Conservation (phyloP, 768 basidiomycete species). For the Russula sp. region DNA sequence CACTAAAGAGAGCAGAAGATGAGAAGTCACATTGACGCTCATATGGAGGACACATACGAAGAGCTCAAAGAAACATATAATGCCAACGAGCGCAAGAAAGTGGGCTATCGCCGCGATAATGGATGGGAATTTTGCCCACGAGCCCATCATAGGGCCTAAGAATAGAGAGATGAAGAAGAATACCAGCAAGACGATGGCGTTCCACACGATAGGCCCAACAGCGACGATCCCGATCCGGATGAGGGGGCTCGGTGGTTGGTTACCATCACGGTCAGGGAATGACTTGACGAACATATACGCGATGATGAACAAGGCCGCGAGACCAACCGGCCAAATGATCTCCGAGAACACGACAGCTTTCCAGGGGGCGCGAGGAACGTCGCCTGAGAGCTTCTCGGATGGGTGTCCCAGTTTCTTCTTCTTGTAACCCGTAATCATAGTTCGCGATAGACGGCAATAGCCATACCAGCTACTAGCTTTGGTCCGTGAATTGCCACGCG, state of each 20-base stretch:
- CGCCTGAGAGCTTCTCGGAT: slow-evolving; percentile 93
- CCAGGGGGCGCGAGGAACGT: slow-evolving; percentile 91
- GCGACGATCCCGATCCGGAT: slow-evolving; percentile 86
- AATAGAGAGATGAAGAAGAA: slow-evolving; percentile 92
- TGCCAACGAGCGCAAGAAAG: slow-evolving; percentile 69
- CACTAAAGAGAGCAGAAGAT: slow-evolving; percentile 46
- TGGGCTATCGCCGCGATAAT: slow-evolving; percentile 93
- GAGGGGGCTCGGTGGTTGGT: slow-evolving; percentile 70
- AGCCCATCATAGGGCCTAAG: slow-evolving; percentile 83
- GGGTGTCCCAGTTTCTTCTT: slow-evolving; percentile 98
- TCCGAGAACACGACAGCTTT: slow-evolving; percentile 76
- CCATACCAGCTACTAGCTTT: slow-evolving; percentile 99
- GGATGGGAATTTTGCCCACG: slow-evolving; percentile 83
- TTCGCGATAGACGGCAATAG: slow-evolving; percentile 94
- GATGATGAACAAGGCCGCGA: slow-evolving; percentile 71
- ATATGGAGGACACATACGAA: slow-evolving; percentile 56
- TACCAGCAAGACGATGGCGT: slow-evolving; percentile 76
- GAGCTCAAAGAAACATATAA: slow-evolving; percentile 92
- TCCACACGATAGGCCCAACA: slow-evolving; percentile 92
- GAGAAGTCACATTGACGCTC: neutral
- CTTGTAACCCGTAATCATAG: slow-evolving; percentile 98
- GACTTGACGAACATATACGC: slow-evolving; percentile 94
- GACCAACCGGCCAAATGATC: slow-evolving; percentile 71
- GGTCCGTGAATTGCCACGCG: slow-evolving; percentile 91
- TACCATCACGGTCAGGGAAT: slow-evolving; percentile 63